A percentile compares a stretch with the other conserved stretches of the same genome.
Evolutionary conservation across 2,329 filamentous ascomycete species (phyloP).

Genomic region (Microsporum audouinii): DNA sequence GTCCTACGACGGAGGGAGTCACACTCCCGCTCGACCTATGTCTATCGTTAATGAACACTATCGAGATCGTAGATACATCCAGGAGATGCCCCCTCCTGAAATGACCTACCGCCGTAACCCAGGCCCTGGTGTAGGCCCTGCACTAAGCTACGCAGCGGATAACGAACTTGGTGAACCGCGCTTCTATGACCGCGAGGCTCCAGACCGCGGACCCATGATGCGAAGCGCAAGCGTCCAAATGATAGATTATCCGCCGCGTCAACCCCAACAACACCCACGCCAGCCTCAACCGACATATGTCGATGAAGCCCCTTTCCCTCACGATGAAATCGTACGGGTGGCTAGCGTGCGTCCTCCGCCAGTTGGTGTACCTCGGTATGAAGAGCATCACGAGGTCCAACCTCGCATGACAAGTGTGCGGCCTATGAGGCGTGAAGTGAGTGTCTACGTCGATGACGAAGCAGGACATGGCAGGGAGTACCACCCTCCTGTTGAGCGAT

Average conservation of each 20-base stretch:
- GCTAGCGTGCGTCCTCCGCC: conserved; percentile 48
- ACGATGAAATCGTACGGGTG: conserved; percentile 46
- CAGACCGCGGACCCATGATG: conserved; percentile 26
- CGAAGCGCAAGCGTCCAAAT: conserved; percentile 33
- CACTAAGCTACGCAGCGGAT: neutral
- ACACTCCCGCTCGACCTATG: conserved; percentile 27
- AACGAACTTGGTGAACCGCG: conserved; percentile 11
- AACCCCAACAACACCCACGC: conserved; percentile 7
- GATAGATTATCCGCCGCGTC: conserved; percentile 30
- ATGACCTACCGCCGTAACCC: conserved; percentile 31
- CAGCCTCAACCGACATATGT: conserved; percentile 29
- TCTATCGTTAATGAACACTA: conserved; percentile 36
- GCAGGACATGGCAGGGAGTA: conserved; percentile 39
- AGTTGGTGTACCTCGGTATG: conserved; percentile 28
- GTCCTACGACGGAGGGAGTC: conserved; percentile 25
- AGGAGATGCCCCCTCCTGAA: conserved; percentile 36
- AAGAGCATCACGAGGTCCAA: conserved; percentile 30
- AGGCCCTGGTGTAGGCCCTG: conserved; percentile 25
- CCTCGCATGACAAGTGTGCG: conserved; percentile 34
- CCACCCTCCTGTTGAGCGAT: conserved; percentile 28
- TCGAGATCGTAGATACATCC: conserved; percentile 30
- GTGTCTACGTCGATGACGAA: conserved; percentile 33
- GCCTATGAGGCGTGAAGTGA: conserved; percentile 33
- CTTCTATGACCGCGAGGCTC: conserved; percentile 23
- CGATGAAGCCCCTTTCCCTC: conserved; percentile 55